Evolutionary conservation across 805 yeast genomes (phyloP).

Genomic region (Starmerella etchellsii): DNA sequence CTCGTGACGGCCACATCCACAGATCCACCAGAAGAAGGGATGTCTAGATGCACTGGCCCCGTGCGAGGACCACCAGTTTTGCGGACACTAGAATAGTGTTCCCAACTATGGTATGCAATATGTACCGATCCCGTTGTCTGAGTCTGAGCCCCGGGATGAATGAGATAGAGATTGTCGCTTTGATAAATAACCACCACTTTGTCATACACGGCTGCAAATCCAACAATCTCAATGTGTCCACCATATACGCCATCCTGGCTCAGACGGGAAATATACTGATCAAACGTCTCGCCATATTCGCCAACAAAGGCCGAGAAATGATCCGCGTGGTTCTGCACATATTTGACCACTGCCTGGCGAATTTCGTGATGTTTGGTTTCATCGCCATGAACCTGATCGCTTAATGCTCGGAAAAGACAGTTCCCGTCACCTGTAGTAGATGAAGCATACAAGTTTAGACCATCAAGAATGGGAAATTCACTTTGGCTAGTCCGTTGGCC

Average conservation of each 20-base stretch:
- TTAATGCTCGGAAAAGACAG: constrained; percentile 32
- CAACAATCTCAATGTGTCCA: constrained; percentile 33
- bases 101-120: constrained; percentile 34
- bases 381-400: constrained; percentile 32
- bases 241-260: constrained; percentile 31
- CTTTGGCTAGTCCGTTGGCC: constrained; percentile 8
- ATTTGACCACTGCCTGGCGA: constrained; percentile 26
- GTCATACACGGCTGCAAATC: constrained; percentile 27
- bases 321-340: constrained; percentile 24
- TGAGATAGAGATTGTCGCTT: constrained; percentile 28
- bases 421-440: constrained; percentile 32
- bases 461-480: constrained; percentile 29
- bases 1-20: not conserved
- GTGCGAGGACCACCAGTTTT: constrained; percentile 29
- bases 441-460: constrained; percentile 29
- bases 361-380: constrained; percentile 24
- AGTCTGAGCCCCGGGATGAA: constrained; percentile 16
- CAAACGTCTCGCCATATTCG: constrained; percentile 28
- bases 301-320: constrained; percentile 27
- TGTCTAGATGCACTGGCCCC: constrained; percentile 21
- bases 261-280: constrained; percentile 26
- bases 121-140: constrained; percentile 17
- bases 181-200: constrained; percentile 31
- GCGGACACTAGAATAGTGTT: constrained; percentile 33
- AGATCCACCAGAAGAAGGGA: not conserved